Percentiles rank a stretch among this genome's conserved stretches.
phyloP scores from a whole-genome alignment of 495 filamentous ascomycete genomes.

The Hypoxylon perforatum region DNA sequence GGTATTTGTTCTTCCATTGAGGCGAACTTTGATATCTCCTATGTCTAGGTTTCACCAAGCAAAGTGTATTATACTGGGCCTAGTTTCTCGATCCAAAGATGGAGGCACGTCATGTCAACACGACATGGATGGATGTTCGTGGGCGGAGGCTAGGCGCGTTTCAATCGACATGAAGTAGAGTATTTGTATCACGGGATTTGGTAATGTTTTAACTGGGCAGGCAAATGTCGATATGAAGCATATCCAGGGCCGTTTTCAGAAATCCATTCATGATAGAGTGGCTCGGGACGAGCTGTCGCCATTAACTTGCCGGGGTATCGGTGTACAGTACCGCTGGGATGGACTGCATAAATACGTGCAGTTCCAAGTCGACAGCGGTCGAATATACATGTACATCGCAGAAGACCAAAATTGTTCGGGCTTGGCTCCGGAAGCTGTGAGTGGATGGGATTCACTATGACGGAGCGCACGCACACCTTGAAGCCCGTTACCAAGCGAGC shows the following conservation, averaged over 20 bases:
- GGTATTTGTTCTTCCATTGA: not conserved
- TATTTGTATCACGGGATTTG: slow-evolving; percentile 6
- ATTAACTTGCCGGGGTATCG: not conserved
- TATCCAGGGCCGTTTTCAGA: not conserved
- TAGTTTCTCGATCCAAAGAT: slow-evolving; percentile 14
- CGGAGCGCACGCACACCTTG: slow-evolving; percentile 1
- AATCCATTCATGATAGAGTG: too few relatives aligned
- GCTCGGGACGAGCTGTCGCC: not conserved
- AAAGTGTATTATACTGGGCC: slow-evolving; percentile 22
- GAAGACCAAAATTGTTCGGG: slow-evolving; percentile 9
- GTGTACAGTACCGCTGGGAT: too few relatives aligned
- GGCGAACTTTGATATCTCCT: slow-evolving; percentile 10
- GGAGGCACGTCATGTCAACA: slow-evolving; percentile 18
- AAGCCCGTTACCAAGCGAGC: slow-evolving; percentile 21
- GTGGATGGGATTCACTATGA: slow-evolving; percentile 8
- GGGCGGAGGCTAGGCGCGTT: slow-evolving; percentile 11
- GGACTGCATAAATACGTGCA: too few relatives aligned
- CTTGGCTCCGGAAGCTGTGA: slow-evolving; percentile 7
- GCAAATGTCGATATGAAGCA: not conserved
- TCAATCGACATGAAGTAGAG: slow-evolving; percentile 10
- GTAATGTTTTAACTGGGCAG: slow-evolving; percentile 7
- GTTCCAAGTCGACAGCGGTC: slow-evolving; percentile 2
- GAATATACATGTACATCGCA: slow-evolving; percentile 12
- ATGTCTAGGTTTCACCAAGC: slow-evolving; percentile 2
- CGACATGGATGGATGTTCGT: not conserved